Conservation (phyloP, 768 basidiomycete species). For the Amanita exitialis region DNA sequence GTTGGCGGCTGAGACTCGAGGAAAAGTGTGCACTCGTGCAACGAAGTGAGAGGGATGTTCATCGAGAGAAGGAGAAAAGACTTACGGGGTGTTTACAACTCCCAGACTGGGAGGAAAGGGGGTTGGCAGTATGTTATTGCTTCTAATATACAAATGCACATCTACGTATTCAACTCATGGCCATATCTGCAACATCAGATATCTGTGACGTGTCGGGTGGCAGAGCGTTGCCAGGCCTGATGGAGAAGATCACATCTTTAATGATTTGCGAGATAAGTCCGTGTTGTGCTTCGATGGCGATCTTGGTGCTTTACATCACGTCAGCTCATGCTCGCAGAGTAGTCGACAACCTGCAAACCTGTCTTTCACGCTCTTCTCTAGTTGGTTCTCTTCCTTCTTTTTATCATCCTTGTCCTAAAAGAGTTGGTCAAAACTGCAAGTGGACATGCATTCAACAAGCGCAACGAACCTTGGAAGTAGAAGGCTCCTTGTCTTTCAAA, state of each 20-base stretch:
- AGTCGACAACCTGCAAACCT: slow-evolving; percentile 37
- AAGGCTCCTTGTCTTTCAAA: slow-evolving; percentile 39
- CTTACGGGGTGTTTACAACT: neutral
- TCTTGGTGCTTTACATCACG: slow-evolving; percentile 55
- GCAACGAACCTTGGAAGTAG: slow-evolving; percentile 27
- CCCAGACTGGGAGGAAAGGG: neutral
- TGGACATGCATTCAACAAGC: neutral
- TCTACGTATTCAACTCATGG: slow-evolving; percentile 26
- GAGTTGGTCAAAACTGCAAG: slow-evolving; percentile 9
- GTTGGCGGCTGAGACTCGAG: slow-evolving; percentile 11
- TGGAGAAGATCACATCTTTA: slow-evolving; percentile 87
- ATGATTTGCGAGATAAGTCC: slow-evolving; percentile 89
- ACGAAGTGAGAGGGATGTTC: neutral
- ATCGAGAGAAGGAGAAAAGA: neutral
- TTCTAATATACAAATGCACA: neutral
- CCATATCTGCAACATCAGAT: slow-evolving; percentile 34
- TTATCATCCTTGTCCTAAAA: slow-evolving; percentile 54
- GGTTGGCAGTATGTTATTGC: neutral
- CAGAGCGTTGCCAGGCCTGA: slow-evolving; percentile 26
- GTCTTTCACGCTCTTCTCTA: slow-evolving; percentile 87
- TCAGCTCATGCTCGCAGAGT: neutral
- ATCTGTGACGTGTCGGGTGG: slow-evolving; percentile 17
- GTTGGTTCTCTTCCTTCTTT: slow-evolving; percentile 83
- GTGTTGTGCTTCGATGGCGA: slow-evolving; percentile 87
- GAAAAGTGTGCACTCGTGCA: slow-evolving; percentile 13